These are phyloP conservation scores for Lipomyces orientalis DNA, from an alignment of 805 yeast species.

Conservation along the genomic window DNA sequence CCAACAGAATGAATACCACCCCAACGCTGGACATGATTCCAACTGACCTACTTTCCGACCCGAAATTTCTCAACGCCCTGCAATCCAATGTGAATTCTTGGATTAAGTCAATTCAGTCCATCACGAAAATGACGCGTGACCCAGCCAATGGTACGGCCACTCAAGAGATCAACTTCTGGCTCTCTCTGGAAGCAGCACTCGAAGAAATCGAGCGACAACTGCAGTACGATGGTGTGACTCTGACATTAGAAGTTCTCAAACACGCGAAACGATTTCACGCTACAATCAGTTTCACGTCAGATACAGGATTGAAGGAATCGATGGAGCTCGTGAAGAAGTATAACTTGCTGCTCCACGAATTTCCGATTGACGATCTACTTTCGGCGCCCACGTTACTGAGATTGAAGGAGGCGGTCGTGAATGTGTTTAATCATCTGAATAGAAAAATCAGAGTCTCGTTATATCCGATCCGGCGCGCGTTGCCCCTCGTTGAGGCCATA, in stretches of 20 bases:
- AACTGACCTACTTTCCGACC: slow-evolving; percentile 53
- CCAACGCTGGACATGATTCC: slow-evolving; percentile 45
- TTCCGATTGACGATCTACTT: slow-evolving; percentile 67
- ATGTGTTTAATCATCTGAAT: slow-evolving; percentile 62
- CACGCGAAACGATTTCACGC: slow-evolving; percentile 81
- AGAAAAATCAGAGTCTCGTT: slow-evolving; percentile 63
- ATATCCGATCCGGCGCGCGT: slow-evolving; percentile 69
- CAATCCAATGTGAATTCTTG: slow-evolving; percentile 75
- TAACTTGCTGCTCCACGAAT: slow-evolving; percentile 67
- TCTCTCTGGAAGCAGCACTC: slow-evolving; percentile 67
- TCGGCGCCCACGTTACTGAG: slow-evolving; percentile 54
- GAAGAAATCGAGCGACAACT: slow-evolving; percentile 63
- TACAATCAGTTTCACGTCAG: slow-evolving; percentile 72
- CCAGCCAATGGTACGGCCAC: slow-evolving; percentile 62
- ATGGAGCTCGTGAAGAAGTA: slow-evolving; percentile 54
- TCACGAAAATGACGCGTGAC: slow-evolving; percentile 60
- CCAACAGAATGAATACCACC: slow-evolving; percentile 38
- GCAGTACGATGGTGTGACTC: slow-evolving; percentile 56
- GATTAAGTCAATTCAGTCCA: slow-evolving; percentile 65
- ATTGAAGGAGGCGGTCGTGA: slow-evolving; percentile 53
- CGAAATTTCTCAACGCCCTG: slow-evolving; percentile 66
- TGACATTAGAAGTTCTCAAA: slow-evolving; percentile 65
- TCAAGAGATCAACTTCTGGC: slow-evolving; percentile 77
- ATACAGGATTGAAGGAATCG: slow-evolving; percentile 61
- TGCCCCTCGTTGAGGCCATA: slow-evolving; percentile 68